Evolutionary conservation across 257 asterid genomes (phyloP), one percentile per base, ranked within the genome.

Genomic region (Thymus mandschuricus): DNA sequence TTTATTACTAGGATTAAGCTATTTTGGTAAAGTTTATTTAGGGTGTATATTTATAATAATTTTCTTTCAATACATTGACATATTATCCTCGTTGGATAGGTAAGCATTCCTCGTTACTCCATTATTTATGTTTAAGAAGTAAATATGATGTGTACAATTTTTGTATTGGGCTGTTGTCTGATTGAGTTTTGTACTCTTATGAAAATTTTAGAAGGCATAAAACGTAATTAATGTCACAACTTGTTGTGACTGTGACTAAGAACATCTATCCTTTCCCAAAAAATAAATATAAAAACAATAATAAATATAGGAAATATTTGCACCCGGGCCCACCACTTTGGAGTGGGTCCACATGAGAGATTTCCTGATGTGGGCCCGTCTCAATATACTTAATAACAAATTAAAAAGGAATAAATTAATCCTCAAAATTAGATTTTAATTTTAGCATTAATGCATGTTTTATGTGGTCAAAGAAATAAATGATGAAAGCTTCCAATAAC

Each of bases 271-370:
- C 49, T 7, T 44, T 7, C 9, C 49, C 6, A 44, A 44, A 44
- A 3, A 2, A 44, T 10, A 44, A 11, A 6, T 2, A 44, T 7
- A 44, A 2, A 44, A 44, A 1, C 8, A 8, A 44, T 44, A 44
- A 44, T 7, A 7, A 44, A 6, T 7, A 8, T 6, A 38, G 6
- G 41, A 38, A 38, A 5, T 38, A 38, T 38, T 7, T 38, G 41
- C 41, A 38, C 74, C 76, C 21, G 21, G 21, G 21, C 21, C 78
- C 81, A 73, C 71, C 78, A 65, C 34, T 57, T 74, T 62, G 76
- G 62, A 74, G 80, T 48, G 76, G 76, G 70, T 54, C 71, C 79
- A 70, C 71, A 46, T 54, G 64, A 75, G 66, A 79, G 77, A 72
- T 65, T 71, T 78, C 59, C 68, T 45, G 74, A 67, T 66, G 69